These are phyloP conservation scores for Rhodotorula sphaerocarpa DNA, from an alignment of 768 basidiomycete species.

Conservation along the genomic window DNA sequence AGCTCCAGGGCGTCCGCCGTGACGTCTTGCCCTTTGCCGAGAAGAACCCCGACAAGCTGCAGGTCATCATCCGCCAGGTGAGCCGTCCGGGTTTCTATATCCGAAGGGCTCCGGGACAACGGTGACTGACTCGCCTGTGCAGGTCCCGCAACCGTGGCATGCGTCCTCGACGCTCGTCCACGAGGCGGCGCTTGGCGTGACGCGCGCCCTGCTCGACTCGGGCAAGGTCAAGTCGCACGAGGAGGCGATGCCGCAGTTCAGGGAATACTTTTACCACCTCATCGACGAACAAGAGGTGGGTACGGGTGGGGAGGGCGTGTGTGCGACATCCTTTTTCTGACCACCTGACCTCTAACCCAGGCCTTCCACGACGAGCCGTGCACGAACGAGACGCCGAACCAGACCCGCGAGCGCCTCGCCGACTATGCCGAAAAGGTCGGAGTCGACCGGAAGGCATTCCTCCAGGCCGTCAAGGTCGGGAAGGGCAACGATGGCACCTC, in stretches of 20 bases:
- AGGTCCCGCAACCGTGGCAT: conserved; percentile 34
- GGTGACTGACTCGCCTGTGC: not conserved
- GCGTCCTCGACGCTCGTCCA: conserved; percentile 25
- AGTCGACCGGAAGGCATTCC: conserved; percentile 5
- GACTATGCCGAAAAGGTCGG: conserved; percentile 20
- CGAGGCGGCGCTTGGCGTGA: conserved; percentile 31
- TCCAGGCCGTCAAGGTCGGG: conserved; percentile 14
- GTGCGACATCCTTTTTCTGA: not conserved
- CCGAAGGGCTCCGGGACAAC: not conserved
- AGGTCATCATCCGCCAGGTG: conserved; percentile 23
- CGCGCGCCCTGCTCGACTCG: conserved; percentile 7
- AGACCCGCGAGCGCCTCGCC: conserved; percentile 27
- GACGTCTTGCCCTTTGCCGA: conserved; percentile 22
- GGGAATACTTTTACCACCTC: conserved; percentile 22
- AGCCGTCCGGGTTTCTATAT: not conserved
- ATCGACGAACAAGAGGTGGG: conserved; percentile 29
- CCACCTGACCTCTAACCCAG: not conserved
- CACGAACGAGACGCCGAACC: conserved; percentile 22
- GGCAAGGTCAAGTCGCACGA: conserved; percentile 4
- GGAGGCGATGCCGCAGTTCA: conserved; percentile 1
- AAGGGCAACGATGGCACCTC: conserved; percentile 27
- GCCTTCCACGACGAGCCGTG: conserved; percentile 30
- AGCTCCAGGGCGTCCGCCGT: conserved; percentile 15
- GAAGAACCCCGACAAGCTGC: not conserved
- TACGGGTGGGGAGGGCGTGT: no score